Conservation (phyloP, 1,139 yeast genomes). For the Hansenula lynferdii region DNA sequence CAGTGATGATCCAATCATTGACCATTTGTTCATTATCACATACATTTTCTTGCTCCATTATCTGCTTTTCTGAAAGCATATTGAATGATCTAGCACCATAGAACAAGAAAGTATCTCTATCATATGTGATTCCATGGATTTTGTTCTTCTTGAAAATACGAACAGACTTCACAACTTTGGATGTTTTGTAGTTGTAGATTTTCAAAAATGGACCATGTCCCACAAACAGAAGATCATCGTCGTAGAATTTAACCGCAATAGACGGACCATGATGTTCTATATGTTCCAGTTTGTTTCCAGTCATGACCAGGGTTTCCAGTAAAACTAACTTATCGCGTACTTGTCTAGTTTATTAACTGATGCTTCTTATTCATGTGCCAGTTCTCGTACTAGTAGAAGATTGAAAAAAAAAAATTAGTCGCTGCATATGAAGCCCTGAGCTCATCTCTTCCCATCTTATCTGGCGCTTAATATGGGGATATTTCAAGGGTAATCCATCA, state of each 20-base stretch:
- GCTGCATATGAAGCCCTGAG: slow-evolving; percentile 1
- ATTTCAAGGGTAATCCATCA: no score
- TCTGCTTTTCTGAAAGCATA: slow-evolving; percentile 31
- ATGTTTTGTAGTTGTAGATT: slow-evolving; percentile 43
- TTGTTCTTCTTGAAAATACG: slow-evolving; percentile 65
- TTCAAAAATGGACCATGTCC: slow-evolving; percentile 74
- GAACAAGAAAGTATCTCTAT: slow-evolving; percentile 35
- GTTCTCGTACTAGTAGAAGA: no score
- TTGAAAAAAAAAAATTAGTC: background rate
- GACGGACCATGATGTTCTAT: slow-evolving; percentile 66
- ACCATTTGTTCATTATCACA: slow-evolving; percentile 40
- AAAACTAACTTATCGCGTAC: no score
- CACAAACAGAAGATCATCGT: slow-evolving; percentile 37
- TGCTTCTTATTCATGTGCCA: no score
- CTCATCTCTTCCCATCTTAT: slow-evolving; percentile 1
- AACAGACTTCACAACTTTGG: slow-evolving; percentile 34
- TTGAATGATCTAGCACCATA: slow-evolving; percentile 74
- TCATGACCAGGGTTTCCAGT: background rate
- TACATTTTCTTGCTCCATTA: slow-evolving; percentile 21
- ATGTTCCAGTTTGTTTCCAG: background rate
- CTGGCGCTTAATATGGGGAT: no score
- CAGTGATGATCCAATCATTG: slow-evolving; percentile 75
- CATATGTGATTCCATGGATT: slow-evolving; percentile 64
- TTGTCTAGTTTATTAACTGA: no score
- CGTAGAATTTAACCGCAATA: slow-evolving; percentile 50